Percentiles rank a stretch among this genome's conserved stretches.
Evolutionary conservation across 306 rosid species (phyloP).

Genomic region (Amphicarpaea edgeworthii): DNA sequence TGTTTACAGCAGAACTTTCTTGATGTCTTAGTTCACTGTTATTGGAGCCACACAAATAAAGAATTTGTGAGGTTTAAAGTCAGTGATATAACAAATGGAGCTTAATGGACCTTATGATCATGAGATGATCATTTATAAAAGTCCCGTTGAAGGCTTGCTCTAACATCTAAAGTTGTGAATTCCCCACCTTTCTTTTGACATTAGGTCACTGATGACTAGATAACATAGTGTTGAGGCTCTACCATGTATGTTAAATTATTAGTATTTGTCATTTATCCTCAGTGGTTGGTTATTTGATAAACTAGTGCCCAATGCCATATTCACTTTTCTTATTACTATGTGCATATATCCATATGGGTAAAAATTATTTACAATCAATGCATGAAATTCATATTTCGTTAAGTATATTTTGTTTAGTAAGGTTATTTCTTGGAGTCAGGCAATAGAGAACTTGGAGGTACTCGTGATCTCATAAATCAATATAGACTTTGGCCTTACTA

Average conservation of each 20-base stretch:
- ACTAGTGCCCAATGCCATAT: neutral
- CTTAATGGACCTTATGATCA: constrained; percentile 48
- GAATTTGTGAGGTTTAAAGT: constrained; percentile 54
- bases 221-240: constrained; percentile 17
- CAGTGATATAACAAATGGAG: constrained; percentile 61
- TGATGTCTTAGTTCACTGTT: constrained; percentile 51
- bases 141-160: constrained; percentile 46
- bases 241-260: constrained; percentile 2
- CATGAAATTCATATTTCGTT: constrained; percentile 11
- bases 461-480: constrained; percentile 82
- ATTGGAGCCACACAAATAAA: constrained; percentile 47
- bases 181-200: neutral
- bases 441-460: constrained; percentile 85
- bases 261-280: constrained; percentile 1
- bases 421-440: constrained; percentile 57
- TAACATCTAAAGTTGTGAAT: constrained; percentile 43
- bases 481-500: constrained; percentile 77
- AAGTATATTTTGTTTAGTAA: constrained; percentile 19
- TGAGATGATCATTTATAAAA: constrained; percentile 41
- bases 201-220: constrained; percentile 29
- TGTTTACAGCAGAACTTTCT: constrained; percentile 12
- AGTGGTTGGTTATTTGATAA: constrained; percentile 24
- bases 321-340: constrained; percentile 2
- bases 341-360: neutral
- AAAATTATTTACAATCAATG: constrained; percentile 9